Percentiles rank a stretch among this genome's conserved stretches.
phyloP scores from a whole-genome alignment of 148 eudicot species.

The Chenopodium quinoa region DNA sequence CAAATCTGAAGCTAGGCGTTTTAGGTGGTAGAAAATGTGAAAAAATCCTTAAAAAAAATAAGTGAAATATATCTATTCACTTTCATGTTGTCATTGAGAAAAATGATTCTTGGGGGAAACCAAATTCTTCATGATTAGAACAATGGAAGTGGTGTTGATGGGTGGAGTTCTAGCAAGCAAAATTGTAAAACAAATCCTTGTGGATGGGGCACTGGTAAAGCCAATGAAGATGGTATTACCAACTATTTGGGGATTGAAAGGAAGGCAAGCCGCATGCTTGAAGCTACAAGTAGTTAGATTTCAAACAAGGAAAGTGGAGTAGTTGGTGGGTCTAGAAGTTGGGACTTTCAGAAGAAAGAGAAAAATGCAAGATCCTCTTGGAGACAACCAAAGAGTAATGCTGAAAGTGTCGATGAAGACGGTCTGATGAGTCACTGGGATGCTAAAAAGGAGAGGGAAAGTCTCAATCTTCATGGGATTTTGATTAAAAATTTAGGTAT shows the following conservation, averaged over 20 bases:
- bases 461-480: background rate
- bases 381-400: too few relatives aligned
- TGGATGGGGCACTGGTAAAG: background rate
- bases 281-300: background rate
- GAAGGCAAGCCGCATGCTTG: background rate
- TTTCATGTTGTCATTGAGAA: too few relatives aligned
- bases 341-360: too few relatives aligned
- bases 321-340: too few relatives aligned
- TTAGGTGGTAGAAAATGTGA: too few relatives aligned
- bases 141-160: background rate
- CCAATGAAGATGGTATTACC: background rate
- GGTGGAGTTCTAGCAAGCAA: conserved; percentile 4
- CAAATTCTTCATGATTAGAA: background rate
- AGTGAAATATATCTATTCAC: too few relatives aligned
- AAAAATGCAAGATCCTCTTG: too few relatives aligned
- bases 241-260: background rate
- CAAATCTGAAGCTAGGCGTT: too few relatives aligned
- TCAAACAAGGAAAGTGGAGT: too few relatives aligned
- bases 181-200: background rate
- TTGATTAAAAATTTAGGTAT: too few relatives aligned
- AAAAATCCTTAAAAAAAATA: too few relatives aligned
- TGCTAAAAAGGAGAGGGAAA: background rate
- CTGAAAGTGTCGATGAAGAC: background rate
- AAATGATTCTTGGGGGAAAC: too few relatives aligned
- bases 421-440: background rate